Conservation (phyloP, 108 stramenopile species). For the Poteriospumella lacustris region DNA sequence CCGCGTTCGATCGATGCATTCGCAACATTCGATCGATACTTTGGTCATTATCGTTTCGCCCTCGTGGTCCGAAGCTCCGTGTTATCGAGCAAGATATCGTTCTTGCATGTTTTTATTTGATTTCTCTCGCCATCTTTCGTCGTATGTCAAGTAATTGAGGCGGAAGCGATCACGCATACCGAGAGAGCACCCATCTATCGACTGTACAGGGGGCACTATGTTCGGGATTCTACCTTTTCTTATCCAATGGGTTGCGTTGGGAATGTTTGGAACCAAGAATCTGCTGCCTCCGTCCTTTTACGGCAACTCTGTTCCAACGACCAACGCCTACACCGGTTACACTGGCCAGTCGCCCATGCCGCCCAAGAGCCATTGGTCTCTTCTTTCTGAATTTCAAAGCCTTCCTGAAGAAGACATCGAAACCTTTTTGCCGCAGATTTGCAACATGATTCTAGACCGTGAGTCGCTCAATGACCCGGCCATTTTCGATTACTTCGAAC, state of each 20-base stretch:
- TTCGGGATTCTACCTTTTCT: constrained; percentile 1
- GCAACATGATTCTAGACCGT: constrained; percentile 3
- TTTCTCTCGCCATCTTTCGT: no score
- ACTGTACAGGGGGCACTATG: neutral
- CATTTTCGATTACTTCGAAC: neutral
- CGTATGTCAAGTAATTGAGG: no score
- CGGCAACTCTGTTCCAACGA: neutral
- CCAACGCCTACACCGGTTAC: neutral
- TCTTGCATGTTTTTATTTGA: no score
- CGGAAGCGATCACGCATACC: no score
- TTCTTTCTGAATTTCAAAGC: neutral
- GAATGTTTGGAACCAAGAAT: neutral
- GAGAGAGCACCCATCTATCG: no score
- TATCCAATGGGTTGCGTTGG: constrained; percentile 3
- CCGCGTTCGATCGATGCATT: no score
- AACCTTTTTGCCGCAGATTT: neutral
- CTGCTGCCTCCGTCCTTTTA: neutral
- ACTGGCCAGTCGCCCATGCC: neutral
- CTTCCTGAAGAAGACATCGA: neutral
- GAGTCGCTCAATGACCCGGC: neutral
- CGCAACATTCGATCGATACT: no score
- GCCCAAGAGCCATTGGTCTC: neutral
- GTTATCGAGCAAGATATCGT: no score
- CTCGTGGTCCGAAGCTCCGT: no score
- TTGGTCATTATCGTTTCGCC: no score